phyloP scores from a whole-genome alignment of 768 basidiomycete species.

The Tephrocybe sp. region DNA sequence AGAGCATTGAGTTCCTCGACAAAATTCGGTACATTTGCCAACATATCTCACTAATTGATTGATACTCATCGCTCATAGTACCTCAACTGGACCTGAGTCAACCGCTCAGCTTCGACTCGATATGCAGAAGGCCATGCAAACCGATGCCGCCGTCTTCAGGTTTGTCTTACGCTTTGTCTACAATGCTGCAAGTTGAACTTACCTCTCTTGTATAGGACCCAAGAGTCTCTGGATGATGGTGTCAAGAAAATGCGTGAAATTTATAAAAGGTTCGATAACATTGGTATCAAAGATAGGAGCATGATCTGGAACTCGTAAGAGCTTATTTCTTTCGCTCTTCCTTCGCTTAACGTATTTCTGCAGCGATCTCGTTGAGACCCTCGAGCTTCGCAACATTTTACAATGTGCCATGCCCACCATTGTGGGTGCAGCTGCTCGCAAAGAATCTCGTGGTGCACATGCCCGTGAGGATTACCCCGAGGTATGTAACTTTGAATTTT shows the following conservation, averaged over 20 bases:
- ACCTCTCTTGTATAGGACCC: slow-evolving; percentile 54
- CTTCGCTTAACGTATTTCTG: slow-evolving; percentile 3
- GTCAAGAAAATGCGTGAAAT: slow-evolving; percentile 82
- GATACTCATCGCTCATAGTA: slow-evolving; percentile 37
- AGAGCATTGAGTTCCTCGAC: slow-evolving; percentile 86
- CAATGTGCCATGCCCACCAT: slow-evolving; percentile 97
- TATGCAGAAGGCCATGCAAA: slow-evolving; percentile 99
- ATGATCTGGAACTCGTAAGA: slow-evolving; percentile 99
- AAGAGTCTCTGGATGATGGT: slow-evolving; percentile 87
- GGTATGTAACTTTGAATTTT: slow-evolving; percentile 36
- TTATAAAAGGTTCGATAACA: slow-evolving; percentile 85
- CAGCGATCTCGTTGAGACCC: slow-evolving; percentile 94
- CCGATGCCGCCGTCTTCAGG: slow-evolving; percentile 97
- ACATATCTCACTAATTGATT: neutral
- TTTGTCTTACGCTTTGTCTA: slow-evolving; percentile 18
- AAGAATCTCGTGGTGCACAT: slow-evolving; percentile 98
- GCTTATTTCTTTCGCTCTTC: neutral
- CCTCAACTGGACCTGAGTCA: slow-evolving; percentile 73
- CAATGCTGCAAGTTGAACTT: neutral
- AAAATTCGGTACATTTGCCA: slow-evolving; percentile 57
- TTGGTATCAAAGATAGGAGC: slow-evolving; percentile 96
- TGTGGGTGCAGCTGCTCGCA: slow-evolving; percentile 86
- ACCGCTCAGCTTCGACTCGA: slow-evolving; percentile 90
- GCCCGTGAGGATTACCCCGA: slow-evolving; percentile 99
- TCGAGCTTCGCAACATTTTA: slow-evolving; percentile 94